Conservation (phyloP, 2,329 filamentous ascomycete species). For the Fusarium liriodendri region DNA sequence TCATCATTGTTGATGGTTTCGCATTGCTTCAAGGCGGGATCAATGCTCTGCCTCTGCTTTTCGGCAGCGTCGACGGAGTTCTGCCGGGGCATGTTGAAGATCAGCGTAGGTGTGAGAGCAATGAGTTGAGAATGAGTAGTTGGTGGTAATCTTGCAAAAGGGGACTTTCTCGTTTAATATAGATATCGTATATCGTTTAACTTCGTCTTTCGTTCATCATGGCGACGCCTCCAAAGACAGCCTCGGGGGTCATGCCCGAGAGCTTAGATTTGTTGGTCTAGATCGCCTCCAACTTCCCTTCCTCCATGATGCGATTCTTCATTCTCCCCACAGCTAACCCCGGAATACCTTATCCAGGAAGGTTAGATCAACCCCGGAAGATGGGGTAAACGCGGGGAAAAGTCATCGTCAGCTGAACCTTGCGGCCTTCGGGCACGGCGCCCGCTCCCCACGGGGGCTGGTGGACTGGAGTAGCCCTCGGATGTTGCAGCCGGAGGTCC, state of each 20-base stretch:
- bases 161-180: background rate
- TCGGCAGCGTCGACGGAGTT: background rate
- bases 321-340: background rate
- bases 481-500: background rate
- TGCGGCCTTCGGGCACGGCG: background rate
- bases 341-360: background rate
- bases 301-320: background rate
- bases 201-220: background rate
- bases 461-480: background rate
- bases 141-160: background rate
- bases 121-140: too few relatives aligned
- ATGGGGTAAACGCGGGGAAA: background rate
- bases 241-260: background rate
- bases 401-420: background rate
- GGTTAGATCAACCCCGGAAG: background rate
- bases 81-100: too few relatives aligned
- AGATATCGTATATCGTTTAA: background rate
- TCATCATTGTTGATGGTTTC: background rate
- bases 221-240: background rate
- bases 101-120: too few relatives aligned
- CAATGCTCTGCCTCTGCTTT: background rate
- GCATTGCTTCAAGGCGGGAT: background rate
- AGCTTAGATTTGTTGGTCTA: background rate
- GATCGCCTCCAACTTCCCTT: background rate
- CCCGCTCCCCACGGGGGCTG: too few relatives aligned